phyloP scores from a whole-genome alignment of 176 grass and related monocot species.

The Areca catechu region DNA sequence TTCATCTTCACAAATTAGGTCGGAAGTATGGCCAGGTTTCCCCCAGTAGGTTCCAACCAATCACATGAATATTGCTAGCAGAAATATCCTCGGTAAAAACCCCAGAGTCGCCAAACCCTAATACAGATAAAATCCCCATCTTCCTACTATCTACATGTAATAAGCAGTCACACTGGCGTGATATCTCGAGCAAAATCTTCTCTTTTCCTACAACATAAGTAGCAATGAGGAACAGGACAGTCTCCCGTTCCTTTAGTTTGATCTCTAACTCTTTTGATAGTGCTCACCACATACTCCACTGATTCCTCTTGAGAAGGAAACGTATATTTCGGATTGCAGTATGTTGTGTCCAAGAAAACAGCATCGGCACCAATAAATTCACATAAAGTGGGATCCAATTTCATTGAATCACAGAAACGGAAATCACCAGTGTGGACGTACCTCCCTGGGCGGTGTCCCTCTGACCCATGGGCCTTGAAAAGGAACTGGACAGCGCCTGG shows the following conservation, averaged over 20 bases:
- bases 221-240: slow-evolving; percentile 53
- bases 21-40: slow-evolving; percentile 89
- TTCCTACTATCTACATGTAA: slow-evolving; percentile 82
- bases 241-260: slow-evolving; percentile 34
- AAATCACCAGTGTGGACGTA: slow-evolving; percentile 84
- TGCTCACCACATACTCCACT: slow-evolving; percentile 52
- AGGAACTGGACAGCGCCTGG: slow-evolving; percentile 88
- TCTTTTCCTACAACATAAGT: slow-evolving; percentile 89
- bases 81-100: slow-evolving; percentile 59
- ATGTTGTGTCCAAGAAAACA: slow-evolving; percentile 80
- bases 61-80: slow-evolving; percentile 52
- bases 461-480: slow-evolving; percentile 27
- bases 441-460: slow-evolving; percentile 20
- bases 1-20: slow-evolving; percentile 84
- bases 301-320: slow-evolving; percentile 79
- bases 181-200: slow-evolving; percentile 88
- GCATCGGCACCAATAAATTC: slow-evolving; percentile 64
- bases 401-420: slow-evolving; percentile 63
- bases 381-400: slow-evolving; percentile 38
- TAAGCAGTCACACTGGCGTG: slow-evolving; percentile 39
- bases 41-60: slow-evolving; percentile 82
- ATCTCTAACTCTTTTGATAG: slow-evolving; percentile 44
- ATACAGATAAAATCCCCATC: slow-evolving; percentile 54
- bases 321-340: slow-evolving; percentile 77
- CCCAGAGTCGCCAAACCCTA: slow-evolving; percentile 46